These are phyloP conservation scores for Caryopteris hybrid DNA, from an alignment of 305 asterid species.

Conservation along the genomic window DNA sequence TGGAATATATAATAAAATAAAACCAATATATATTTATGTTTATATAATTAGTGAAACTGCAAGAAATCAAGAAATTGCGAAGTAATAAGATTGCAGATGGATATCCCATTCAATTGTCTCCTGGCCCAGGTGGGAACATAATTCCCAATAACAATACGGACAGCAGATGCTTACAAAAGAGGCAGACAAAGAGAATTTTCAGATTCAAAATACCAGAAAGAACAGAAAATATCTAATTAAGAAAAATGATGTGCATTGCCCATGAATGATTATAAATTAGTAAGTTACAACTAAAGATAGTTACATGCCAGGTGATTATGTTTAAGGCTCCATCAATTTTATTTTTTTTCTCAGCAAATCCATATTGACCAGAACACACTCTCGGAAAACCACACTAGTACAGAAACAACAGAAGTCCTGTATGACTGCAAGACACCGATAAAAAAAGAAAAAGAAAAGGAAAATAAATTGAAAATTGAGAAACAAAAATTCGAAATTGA, in stretches of 20 bases:
- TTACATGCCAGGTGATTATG: neutral
- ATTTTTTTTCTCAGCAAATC: neutral
- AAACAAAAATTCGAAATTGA: neutral
- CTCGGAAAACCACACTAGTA: neutral
- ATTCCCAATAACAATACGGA: neutral
- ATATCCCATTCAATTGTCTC: neutral
- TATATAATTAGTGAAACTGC: neutral
- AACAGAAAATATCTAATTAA: neutral
- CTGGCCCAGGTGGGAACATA: conserved; percentile 4
- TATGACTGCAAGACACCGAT: neutral
- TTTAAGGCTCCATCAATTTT: conserved; percentile 8
- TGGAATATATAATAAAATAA: neutral
- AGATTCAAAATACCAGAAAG: neutral
- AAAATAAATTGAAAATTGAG: neutral
- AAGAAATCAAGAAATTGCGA: neutral
- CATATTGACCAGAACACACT: conserved; percentile 1
- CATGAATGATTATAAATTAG: neutral
- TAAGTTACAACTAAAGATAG: neutral
- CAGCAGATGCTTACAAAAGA: neutral
- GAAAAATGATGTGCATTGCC: conserved; percentile 13
- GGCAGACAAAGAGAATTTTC: neutral
- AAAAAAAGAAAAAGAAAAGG: neutral
- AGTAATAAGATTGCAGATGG: neutral
- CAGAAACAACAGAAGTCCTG: neutral
- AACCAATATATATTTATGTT: neutral